Evolutionary conservation across 352 stramenopile genomes (phyloP).

Genomic region (Phytophthora citricola): DNA sequence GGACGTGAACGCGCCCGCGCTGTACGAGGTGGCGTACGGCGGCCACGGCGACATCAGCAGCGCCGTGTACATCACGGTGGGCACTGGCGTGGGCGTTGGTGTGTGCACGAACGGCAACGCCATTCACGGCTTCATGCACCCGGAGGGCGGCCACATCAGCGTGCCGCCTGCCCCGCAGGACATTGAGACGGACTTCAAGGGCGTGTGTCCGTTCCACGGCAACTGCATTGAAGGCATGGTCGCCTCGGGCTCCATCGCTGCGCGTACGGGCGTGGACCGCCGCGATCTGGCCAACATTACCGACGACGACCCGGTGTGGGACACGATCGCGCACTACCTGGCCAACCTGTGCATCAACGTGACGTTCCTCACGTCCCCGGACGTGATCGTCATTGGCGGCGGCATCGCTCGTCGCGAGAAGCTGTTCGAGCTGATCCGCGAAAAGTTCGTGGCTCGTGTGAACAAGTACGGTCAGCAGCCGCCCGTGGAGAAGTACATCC

Average conservation of each 20-base stretch:
- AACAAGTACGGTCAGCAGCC: constrained; percentile 87
- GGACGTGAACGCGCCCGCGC: too few species aligned
- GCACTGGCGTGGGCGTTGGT: constrained; percentile 96
- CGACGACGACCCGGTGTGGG: constrained; percentile 93
- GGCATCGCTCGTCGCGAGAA: constrained; percentile 93
- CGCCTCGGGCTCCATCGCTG: constrained; percentile 89
- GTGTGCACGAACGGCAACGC: constrained; percentile 91
- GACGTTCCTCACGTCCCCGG: constrained; percentile 91
- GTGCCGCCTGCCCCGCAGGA: constrained; percentile 77
- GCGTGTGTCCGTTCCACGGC: constrained; percentile 91
- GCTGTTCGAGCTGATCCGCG: constrained; percentile 84
- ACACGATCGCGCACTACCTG: constrained; percentile 95
- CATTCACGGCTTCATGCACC: constrained; percentile 97
- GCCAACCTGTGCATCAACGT: constrained; percentile 95
- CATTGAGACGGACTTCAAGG: constrained; percentile 79
- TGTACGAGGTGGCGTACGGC: too few species aligned
- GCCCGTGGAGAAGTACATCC: constrained; percentile 78
- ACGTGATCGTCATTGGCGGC: constrained; percentile 96
- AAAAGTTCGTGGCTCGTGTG: constrained; percentile 78
- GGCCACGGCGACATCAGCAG: too few species aligned
- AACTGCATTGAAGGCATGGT: constrained; percentile 94
- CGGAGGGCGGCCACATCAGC: constrained; percentile 89
- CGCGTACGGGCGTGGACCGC: constrained; percentile 81
- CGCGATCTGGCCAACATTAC: constrained; percentile 72
- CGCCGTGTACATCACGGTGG: constrained; percentile 55